These are phyloP conservation scores for Vitellaria paradoxa DNA, from an alignment of 179 eudicot species.

Conservation along the genomic window DNA sequence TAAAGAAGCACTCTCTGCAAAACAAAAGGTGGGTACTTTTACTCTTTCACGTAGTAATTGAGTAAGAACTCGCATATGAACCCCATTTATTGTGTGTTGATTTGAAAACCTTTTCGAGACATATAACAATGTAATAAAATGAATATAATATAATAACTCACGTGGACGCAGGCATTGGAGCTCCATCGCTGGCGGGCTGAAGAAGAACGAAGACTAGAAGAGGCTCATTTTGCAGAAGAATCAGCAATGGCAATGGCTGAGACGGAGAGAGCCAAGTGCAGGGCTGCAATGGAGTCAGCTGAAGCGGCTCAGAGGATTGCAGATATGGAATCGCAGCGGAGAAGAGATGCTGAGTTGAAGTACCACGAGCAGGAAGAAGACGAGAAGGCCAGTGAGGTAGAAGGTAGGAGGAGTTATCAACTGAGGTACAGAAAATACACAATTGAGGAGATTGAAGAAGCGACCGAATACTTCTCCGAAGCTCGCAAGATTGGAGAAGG, in stretches of 20 bases:
- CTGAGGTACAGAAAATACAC: constrained; percentile 32
- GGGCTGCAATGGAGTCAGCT: constrained; percentile 29
- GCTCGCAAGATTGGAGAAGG: constrained; percentile 46
- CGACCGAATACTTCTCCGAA: constrained; percentile 32
- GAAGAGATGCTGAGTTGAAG: constrained; percentile 30
- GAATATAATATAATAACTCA: not conserved
- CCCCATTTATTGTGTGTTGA: no score
- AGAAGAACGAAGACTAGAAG: constrained; percentile 42
- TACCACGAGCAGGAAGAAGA: constrained; percentile 13
- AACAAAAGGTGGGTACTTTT: constrained; percentile 51
- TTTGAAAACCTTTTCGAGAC: no score
- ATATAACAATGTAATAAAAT: no score
- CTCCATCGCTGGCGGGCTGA: constrained; percentile 39
- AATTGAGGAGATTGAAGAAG: constrained; percentile 45
- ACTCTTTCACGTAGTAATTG: no score
- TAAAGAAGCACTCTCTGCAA: constrained; percentile 74
- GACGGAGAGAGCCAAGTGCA: constrained; percentile 35
- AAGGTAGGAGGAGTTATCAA: not conserved
- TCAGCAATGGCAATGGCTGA: constrained; percentile 31
- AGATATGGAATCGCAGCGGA: constrained; percentile 31
- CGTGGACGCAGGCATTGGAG: constrained; percentile 33
- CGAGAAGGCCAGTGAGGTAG: not conserved
- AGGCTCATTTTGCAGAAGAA: constrained; percentile 36
- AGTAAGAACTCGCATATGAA: no score
- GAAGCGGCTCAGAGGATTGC: constrained; percentile 34